These are phyloP conservation scores for Tulasnella sp. DNA, from an alignment of 768 basidiomycete species.

Conservation along the genomic window DNA sequence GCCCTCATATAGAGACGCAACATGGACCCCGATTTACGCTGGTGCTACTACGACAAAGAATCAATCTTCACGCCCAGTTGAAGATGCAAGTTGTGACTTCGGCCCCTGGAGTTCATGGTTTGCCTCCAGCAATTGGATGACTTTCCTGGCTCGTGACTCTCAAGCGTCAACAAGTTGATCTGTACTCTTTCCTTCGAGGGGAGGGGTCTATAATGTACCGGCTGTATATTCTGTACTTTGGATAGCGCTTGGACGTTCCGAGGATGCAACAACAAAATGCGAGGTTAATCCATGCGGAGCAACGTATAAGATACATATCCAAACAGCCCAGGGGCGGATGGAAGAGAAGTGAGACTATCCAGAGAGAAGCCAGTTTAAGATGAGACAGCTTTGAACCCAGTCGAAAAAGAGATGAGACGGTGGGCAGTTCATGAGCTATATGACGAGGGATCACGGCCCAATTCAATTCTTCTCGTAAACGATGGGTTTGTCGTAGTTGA, in stretches of 20 bases:
- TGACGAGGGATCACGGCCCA: background rate
- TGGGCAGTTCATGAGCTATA: background rate
- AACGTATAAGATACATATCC: background rate
- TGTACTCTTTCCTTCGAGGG: background rate
- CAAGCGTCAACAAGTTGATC: too few species aligned
- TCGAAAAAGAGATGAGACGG: background rate
- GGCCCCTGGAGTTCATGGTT: too few species aligned
- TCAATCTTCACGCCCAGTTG: too few species aligned
- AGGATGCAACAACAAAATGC: background rate
- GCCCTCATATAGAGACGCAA: background rate
- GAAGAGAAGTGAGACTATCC: background rate
- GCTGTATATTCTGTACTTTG: background rate
- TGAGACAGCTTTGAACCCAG: background rate
- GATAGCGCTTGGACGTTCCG: background rate
- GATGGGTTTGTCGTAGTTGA: background rate
- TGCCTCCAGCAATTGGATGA: too few species aligned
- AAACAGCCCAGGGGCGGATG: background rate
- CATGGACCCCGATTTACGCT: background rate
- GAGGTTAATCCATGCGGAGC: background rate
- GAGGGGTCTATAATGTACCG: background rate
- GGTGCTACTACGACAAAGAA: background rate
- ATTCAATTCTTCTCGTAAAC: constrained; percentile 12
- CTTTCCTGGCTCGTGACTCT: too few species aligned
- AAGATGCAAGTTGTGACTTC: too few species aligned
- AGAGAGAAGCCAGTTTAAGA: background rate